phyloP scores from a whole-genome alignment of 495 filamentous ascomycete genomes.

The Tuber brumale region DNA sequence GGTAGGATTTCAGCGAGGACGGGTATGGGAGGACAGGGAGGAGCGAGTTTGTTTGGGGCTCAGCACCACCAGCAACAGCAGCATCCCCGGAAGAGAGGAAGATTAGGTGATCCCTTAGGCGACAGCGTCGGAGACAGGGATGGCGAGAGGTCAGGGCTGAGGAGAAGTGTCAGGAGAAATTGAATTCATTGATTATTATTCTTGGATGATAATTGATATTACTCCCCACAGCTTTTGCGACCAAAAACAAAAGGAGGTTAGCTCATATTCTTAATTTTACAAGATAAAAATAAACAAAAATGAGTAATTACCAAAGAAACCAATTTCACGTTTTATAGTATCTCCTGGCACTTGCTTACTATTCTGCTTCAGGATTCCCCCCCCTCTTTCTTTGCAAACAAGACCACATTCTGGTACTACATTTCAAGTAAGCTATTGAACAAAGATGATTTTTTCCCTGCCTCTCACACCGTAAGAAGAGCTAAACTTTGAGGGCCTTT shows the following conservation, averaged over 20 bases:
- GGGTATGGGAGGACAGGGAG: slow-evolving; percentile 8
- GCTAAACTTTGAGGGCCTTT: background rate
- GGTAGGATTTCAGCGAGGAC: slow-evolving; percentile 14
- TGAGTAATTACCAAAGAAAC: background rate
- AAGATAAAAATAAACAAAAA: background rate
- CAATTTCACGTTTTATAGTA: background rate
- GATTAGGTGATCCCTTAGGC: slow-evolving; percentile 3
- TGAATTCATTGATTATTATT: slow-evolving; percentile 15
- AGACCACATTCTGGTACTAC: background rate
- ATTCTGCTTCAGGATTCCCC: background rate
- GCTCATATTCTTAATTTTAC: background rate
- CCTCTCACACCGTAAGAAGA: no score
- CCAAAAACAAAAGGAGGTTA: background rate
- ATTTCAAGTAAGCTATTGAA: background rate
- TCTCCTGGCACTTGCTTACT: background rate
- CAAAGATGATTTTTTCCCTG: background rate
- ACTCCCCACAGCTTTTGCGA: background rate
- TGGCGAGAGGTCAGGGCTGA: slow-evolving; percentile 34
- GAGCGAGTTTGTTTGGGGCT: slow-evolving; percentile 10
- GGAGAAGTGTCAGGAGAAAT: slow-evolving; percentile 34
- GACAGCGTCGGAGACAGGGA: slow-evolving; percentile 1
- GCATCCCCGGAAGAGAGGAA: background rate
- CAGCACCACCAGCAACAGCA: background rate
- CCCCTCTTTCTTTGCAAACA: background rate
- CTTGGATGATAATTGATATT: background rate